phyloP scores from a whole-genome alignment of 2,329 filamentous ascomycete genomes.

The Fusarium citri region DNA sequence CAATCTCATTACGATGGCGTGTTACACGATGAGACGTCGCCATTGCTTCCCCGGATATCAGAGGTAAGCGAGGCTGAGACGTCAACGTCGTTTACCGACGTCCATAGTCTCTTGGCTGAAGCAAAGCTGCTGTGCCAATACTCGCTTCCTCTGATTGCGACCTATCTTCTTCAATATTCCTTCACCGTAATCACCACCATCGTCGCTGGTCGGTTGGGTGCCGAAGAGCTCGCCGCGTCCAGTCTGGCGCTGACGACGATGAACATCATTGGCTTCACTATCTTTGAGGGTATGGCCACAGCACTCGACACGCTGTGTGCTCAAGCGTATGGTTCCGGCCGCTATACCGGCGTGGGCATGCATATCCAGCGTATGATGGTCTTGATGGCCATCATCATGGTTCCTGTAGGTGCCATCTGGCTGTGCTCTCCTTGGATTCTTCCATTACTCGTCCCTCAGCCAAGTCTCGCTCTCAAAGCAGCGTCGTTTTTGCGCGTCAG shows the following conservation, averaged over 20 bases:
- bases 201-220: conserved; percentile 64
- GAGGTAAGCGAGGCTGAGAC: conserved; percentile 12
- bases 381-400: conserved; percentile 59
- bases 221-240: conserved; percentile 65
- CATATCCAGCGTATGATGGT: conserved; percentile 66
- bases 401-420: conserved; percentile 64
- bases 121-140: conserved; percentile 33
- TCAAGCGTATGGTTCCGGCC: conserved; percentile 52
- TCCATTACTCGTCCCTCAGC: conserved; percentile 59
- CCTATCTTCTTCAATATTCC: conserved; percentile 66
- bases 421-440: conserved; percentile 61
- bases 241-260: conserved; percentile 64
- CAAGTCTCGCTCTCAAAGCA: conserved; percentile 60
- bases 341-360: conserved; percentile 60
- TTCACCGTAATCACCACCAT: conserved; percentile 64
- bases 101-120: conserved; percentile 30
- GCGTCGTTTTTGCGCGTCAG: conserved; percentile 62
- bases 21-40: conserved; percentile 34
- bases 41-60: conserved; percentile 25
- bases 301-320: conserved; percentile 46
- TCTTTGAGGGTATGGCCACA: conserved; percentile 50
- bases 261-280: conserved; percentile 65
- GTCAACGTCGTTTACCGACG: conserved; percentile 8
- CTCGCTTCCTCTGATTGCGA: conserved; percentile 62
- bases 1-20: conserved; percentile 15